Evolutionary conservation across 257 asterid genomes (phyloP), one percentile per base, ranked within the genome.

Genomic region (Fraxinus anomala): DNA sequence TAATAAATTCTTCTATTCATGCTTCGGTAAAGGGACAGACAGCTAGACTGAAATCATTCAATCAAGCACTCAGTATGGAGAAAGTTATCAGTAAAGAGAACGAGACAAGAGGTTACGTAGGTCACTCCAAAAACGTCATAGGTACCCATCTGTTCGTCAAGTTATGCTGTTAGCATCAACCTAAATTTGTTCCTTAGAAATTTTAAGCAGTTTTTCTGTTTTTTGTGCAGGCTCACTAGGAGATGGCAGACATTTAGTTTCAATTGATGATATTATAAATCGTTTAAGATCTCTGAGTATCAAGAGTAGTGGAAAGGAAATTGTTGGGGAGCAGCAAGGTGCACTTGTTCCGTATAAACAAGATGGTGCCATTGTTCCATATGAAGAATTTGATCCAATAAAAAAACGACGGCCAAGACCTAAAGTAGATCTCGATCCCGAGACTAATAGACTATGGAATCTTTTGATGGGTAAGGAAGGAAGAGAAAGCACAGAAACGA

Each of bases 341-440:
- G 96, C 92, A 51, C 88, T 92, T 81, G 92, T 96, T 79, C 97
- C 92, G 34, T 96, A 90, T 80, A 85, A 76, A 70, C 93, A 82
- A 81, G 80, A 87, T 80, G 92, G 90, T 39, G 80, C 90, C 44
- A 70, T 93, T 75, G 89, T 96, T 82, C 91, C 92, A 17, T 86
- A 76, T 73, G 88, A 83, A 68, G 89, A 74, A 56, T 82, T 82
- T 76, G 89, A 87, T 76, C 84, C 79, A 30, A 83, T 85, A 19
- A 92, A 87, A 82, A 91, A 82, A 47, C 86, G 77, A 49, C 81
- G 28, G 76, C 87, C 90, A 65, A 92, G 99, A 72, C 97, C 98
- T 68, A 95, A 82, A 82, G 98, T 95, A 79, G 91, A 95, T 90
- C 98, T 95, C 77, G 99, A 95, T 84, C 91, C 94, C 2, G 96